These are phyloP conservation scores for Rutstroemia sydowiana DNA, from an alignment of 2,329 filamentous ascomycete genomes.

Conservation along the genomic window DNA sequence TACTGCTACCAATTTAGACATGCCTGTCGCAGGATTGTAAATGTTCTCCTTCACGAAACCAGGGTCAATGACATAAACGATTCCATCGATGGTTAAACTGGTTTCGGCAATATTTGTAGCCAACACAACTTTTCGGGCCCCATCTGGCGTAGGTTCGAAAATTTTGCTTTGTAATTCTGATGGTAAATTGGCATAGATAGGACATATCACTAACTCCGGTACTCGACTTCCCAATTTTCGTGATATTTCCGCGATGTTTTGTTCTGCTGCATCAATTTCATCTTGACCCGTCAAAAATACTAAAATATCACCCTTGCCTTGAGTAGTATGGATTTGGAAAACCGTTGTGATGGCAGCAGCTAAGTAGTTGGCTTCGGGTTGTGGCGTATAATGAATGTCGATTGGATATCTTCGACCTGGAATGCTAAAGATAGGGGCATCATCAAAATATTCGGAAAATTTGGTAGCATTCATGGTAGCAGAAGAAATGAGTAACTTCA, in stretches of 20 bases:
- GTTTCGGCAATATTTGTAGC: constrained; percentile 98
- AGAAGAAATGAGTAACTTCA: constrained; percentile 87
- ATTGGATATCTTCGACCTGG: constrained; percentile 85
- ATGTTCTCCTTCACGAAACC: constrained; percentile 94
- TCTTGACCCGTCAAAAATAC: constrained; percentile 95
- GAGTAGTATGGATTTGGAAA: constrained; percentile 89
- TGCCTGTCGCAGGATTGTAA: constrained; percentile 84
- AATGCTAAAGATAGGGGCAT: constrained; percentile 90
- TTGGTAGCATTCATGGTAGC: constrained; percentile 93
- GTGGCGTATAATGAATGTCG: constrained; percentile 82
- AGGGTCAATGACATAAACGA: constrained; percentile 91
- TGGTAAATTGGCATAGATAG: constrained; percentile 89
- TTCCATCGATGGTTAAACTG: constrained; percentile 88
- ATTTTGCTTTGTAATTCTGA: constrained; percentile 88
- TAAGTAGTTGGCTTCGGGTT: constrained; percentile 90
- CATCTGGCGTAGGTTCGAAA: constrained; percentile 84
- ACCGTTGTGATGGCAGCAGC: constrained; percentile 86
- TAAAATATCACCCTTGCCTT: constrained; percentile 79
- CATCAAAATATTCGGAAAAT: constrained; percentile 86
- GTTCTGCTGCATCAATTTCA: constrained; percentile 84
- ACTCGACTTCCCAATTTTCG: constrained; percentile 79
- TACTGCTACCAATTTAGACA: constrained; percentile 85
- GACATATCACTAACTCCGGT: constrained; percentile 81
- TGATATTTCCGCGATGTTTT: constrained; percentile 76
- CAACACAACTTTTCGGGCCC: constrained; percentile 81